Evolutionary conservation across 441 rosid species (phyloP), one percentile per base, ranked within the genome.

Genomic region (Pelargonium citronellum): DNA sequence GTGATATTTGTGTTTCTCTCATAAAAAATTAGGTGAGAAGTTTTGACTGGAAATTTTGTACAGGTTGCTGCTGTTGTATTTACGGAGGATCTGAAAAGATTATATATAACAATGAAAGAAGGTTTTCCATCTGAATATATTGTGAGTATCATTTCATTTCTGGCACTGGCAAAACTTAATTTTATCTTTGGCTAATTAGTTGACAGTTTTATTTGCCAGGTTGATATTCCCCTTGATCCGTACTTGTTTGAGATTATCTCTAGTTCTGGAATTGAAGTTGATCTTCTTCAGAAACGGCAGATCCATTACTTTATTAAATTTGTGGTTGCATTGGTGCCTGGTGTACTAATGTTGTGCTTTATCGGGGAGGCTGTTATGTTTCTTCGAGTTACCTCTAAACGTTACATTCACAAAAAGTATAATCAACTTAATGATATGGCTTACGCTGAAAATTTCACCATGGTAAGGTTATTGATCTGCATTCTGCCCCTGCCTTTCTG

Each of bases 1-100:
- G 12, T 55, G 8, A 55, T 51, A 51, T 17, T 55, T 55, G 22
- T 55, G 61, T 55, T 49, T 49, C 15, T 44, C 3, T 49, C 16
- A 49, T 12, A 49, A 49, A 49, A 49, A 49, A 49, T 0, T 49
- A 12, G 55, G 55, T 49, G 16, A n/a, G 55, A 49, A 49, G 61
- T 17, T 55, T 17, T 15, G 61, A 55, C 22, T 55, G 61, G 22
- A 7, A 58, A 22, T 75, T 68, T 75, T 22, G 69, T 60, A 82
- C 82, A 94, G 97, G 95, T 94, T 78, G 96, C 90, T 80, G 97
- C 98, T 69, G 85, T 91, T 76, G 96, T 94, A 72, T 91, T 94
- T 81, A 88, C 98, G 1, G 97, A 94, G 86, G 97, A 94, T 80
- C 82, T 94, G 75, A 94, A 94, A 79, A 83, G 88, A 79, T 75